Evolutionary conservation across 2,329 filamentous ascomycete genomes (phyloP).

Genomic region (Xylariaceae sp.): DNA sequence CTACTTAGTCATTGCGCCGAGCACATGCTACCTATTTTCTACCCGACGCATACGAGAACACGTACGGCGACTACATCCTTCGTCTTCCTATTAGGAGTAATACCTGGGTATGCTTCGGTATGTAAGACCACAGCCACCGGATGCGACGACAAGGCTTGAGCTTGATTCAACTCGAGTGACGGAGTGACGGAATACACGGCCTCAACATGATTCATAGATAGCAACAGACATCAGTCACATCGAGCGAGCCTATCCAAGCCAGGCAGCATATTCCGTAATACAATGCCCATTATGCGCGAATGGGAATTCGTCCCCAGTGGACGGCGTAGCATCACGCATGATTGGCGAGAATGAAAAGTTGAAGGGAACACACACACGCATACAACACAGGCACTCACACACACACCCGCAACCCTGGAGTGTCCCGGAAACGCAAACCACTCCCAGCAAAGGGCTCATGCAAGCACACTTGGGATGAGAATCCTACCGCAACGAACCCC

Average conservation of each 20-base stretch:
- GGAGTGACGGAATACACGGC: too few relatives aligned
- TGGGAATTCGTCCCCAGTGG: not conserved
- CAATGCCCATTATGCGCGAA: not conserved
- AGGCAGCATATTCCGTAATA: too few relatives aligned
- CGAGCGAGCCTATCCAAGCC: too few relatives aligned
- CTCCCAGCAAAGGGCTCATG: not conserved
- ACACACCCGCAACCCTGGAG: not conserved
- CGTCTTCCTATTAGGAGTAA: not conserved
- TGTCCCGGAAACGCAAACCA: not conserved
- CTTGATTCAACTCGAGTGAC: not conserved
- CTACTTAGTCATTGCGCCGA: not conserved
- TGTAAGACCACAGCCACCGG: not conserved
- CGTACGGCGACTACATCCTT: too few relatives aligned
- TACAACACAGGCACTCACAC: not conserved
- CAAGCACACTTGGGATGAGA: not conserved
- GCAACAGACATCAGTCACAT: too few relatives aligned
- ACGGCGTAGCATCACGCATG: not conserved
- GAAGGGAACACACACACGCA: too few relatives aligned
- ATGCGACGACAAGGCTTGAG: not conserved
- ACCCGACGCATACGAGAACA: too few relatives aligned
- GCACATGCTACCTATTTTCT: too few relatives aligned
- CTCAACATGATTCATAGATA: too few relatives aligned
- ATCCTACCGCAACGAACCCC: constrained; percentile 2
- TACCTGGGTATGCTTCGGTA: not conserved
- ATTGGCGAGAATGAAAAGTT: not conserved